Evolutionary conservation across 164 flowering plant genomes (phyloP), one percentile per base, ranked within the genome.

Genomic region (Euptelea pleiosperma): DNA sequence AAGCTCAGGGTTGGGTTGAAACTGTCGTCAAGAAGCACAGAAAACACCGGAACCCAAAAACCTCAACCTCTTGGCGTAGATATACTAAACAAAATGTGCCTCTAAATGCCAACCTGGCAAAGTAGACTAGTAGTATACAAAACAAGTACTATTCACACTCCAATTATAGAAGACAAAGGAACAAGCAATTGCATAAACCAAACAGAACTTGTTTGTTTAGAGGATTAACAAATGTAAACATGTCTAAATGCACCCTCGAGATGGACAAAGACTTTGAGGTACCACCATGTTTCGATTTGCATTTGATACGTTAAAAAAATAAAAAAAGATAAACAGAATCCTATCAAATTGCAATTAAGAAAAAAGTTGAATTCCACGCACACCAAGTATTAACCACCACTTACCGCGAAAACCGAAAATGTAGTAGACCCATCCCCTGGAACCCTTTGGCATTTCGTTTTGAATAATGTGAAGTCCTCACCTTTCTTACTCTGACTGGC

Each of bases 401-500:
- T 47, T 83, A 89, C 99, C 79, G 76, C 99, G 39, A 82, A 94
- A 63, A 86, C 96, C 7, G 91, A 84, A 72, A 79, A 94, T 0
- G 98, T 87, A 37, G 89, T 68, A 45, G 79, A 66, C 8, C 91
- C 96, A 77, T 91, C 96, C 21, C 86, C 96, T 10, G 82, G 71
- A 3, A 79, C 50, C 25, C 96, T 73, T 57, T 94, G 81, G 55
- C 98, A 87, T 60, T 85, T 96, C 0, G 89, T 78, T 77, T 94
- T 89, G 35, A 82, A 49, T 33, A 94, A 62, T 0, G 94, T 89
- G 34, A 75, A 91, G 46, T 94, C 99, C 75, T 94, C 99, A 19
- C 99, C 98, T 68, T 94, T 94, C 86, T 94, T 94, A 77, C 89
- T 85, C 65, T 91, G 96, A 54, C 62, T 73, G 12, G 92, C 96